A percentile compares a stretch with the other conserved stretches of the same genome.
Conservation (phyloP, 345 rosid species). For the Eucalyptus regnans region DNA sequence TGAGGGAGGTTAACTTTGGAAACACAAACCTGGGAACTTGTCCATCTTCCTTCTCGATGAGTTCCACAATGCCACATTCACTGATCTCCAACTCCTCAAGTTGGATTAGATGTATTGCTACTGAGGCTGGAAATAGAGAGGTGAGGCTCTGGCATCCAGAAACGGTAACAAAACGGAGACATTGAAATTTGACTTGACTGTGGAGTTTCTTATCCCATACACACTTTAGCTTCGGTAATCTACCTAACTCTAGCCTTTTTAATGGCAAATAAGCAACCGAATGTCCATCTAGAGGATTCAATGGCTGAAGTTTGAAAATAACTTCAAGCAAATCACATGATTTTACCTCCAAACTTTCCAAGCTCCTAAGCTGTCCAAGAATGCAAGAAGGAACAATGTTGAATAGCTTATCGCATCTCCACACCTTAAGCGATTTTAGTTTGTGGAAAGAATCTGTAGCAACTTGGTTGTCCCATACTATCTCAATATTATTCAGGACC, state of each 20-base stretch:
- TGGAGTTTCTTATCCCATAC: background rate
- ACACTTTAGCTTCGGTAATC: background rate
- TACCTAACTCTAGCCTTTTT: accelerated
- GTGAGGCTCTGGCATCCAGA: accelerated
- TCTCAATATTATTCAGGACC: accelerated
- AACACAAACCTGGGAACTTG: accelerated
- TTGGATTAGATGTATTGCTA: too few species aligned
- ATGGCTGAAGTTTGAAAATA: too few species aligned
- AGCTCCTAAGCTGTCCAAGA: too few species aligned
- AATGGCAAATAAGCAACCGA: background rate
- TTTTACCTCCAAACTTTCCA: too few species aligned
- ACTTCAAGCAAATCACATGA: too few species aligned
- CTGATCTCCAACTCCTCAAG: too few species aligned
- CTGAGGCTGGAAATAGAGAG: too few species aligned
- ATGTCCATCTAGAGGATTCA: background rate
- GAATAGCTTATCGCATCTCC: too few species aligned
- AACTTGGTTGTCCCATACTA: too few species aligned
- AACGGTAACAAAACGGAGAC: background rate
- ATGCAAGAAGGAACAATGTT: too few species aligned
- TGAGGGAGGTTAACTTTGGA: background rate
- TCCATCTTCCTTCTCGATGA: background rate
- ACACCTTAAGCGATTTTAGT: too few species aligned
- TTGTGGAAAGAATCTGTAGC: too few species aligned
- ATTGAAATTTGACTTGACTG: background rate
- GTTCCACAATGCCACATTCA: background rate